Percentiles rank a stretch among this genome's conserved stretches.
These are phyloP conservation scores for Solanum megistacrolobum DNA, from an alignment of 257 asterid genomes.

Conservation along the genomic window DNA sequence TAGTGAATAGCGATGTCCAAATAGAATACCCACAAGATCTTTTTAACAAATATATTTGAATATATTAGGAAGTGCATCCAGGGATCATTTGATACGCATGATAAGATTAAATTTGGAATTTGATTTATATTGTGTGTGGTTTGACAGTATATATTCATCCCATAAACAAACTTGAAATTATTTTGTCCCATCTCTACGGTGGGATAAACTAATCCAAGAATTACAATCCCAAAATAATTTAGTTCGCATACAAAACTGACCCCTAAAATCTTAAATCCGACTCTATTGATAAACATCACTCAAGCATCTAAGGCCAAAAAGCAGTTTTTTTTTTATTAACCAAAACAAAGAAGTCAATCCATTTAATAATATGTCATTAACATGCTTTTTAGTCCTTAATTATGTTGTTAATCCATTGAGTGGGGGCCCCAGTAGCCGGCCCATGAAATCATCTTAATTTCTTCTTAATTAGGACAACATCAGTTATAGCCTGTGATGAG, in stretches of 20 bases:
- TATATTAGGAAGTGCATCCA: background rate
- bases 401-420: conserved; percentile 11
- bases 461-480: conserved; percentile 38
- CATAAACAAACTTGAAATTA: no score
- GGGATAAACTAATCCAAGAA: background rate
- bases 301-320: background rate
- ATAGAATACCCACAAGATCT: background rate
- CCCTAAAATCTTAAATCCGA: background rate
- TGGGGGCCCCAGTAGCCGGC: conserved; percentile 63
- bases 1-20: background rate
- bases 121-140: accelerated
- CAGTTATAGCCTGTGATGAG: conserved; percentile 15
- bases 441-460: conserved; percentile 63
- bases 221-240: background rate
- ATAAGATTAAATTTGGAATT: background rate
- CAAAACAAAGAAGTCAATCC: background rate
- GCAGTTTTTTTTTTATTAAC: background rate
- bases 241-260: background rate
- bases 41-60: background rate
- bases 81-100: no score
- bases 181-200: background rate
- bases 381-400: conserved; percentile 15
- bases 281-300: background rate
- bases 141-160: background rate
- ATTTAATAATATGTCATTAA: background rate